Percentiles rank a stretch among this genome's conserved stretches.
phyloP scores from a whole-genome alignment of 2,329 filamentous ascomycete genomes.

The Penicillium fuscoglaucum region DNA sequence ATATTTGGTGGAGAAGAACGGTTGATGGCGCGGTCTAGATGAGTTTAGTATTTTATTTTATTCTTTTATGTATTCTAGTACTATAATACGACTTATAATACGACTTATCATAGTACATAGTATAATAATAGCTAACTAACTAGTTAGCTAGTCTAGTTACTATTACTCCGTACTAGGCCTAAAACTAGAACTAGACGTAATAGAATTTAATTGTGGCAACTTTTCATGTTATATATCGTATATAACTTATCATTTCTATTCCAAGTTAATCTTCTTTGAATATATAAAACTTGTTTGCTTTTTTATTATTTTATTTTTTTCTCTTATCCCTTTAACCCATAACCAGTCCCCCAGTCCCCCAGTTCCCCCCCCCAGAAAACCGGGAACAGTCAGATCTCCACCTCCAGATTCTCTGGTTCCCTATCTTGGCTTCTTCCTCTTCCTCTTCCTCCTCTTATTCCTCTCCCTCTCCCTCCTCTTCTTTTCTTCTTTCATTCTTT shows the following conservation, averaged over 20 bases:
- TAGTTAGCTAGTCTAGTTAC: too few species aligned
- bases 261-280: neutral
- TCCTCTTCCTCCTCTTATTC: neutral
- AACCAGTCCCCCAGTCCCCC: too few species aligned
- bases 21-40: conserved; percentile 10
- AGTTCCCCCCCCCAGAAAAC: too few species aligned
- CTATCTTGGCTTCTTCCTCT: neutral
- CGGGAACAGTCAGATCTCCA: too few species aligned
- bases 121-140: neutral
- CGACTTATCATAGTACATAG: neutral
- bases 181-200: neutral
- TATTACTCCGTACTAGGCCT: neutral
- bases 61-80: neutral
- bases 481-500: neutral
- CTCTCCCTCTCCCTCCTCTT: neutral
- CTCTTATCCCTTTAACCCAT: neutral
- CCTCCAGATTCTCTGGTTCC: too few species aligned
- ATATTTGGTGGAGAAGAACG: conserved; percentile 7
- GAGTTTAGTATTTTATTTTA: neutral
- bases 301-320: neutral
- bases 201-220: neutral
- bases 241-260: too few species aligned
- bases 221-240: neutral
- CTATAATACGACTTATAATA: neutral
- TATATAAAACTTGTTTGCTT: neutral